Base-by-base conservation (phyloP, 495 filamentous ascomycete species). In the Penicillium bovifimosum region DNA sequence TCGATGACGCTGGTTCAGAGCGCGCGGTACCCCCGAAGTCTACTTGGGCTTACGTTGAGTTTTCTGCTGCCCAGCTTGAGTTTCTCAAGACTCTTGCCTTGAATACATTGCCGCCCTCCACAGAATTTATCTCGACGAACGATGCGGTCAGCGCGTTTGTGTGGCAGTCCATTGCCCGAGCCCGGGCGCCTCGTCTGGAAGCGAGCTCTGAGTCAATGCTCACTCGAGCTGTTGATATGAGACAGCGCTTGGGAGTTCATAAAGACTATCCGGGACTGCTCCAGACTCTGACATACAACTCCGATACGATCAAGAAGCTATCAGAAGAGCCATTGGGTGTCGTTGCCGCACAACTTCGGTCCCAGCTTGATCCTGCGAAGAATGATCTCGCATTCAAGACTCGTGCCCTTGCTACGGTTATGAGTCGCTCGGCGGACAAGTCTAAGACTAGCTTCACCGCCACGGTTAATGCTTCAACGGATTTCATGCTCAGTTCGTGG, bases 401-500 rank as follows among this genome's bases (percentile, higher is more conserved):
- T 0, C 69, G 75, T 7, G 63, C 70, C 16, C 60, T 80, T 5
- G 73, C 74, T 26, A 76, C 77, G 1, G 53, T 65, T 16, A 47
- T 81, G 13, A 14, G 60, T 24, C 54, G 56, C 10, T 49, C 59
- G 1, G 32, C 54, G n/a, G 68, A 77, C 39, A 75, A 69, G 38
- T 60, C 39, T 6, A 48, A 41, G 5, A 32, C 70, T 9, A 61
- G 50, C 6, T 44, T 72, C 43, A 62, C 65, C 4, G 53, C 63
- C 2, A 66, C 62, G 8, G 50, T 54, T 7, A 40, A 74, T 33
- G 63, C 69, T 26, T 60, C 65, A 0, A 50, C 44, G 17, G 79
- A 80, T 48, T 52, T 81, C 8, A 71, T 76, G 68, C 40, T 82
- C 5, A 79, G 74, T 56, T 83, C 78, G 8, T 84, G 78, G 81